Conservation (phyloP, 164 flowering plant genomes). For the Stephania cephalantha region DNA sequence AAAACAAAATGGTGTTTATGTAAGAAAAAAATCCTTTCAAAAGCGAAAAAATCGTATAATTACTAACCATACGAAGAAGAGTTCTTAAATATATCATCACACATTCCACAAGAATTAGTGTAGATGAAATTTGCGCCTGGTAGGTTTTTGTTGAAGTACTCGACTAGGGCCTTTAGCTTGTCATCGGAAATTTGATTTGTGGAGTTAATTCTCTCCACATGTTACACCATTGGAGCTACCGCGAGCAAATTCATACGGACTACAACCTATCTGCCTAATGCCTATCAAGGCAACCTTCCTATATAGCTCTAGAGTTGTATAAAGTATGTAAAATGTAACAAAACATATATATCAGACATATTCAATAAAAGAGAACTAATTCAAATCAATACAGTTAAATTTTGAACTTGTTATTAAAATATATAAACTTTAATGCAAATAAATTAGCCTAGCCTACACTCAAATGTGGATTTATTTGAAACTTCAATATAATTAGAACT, state of each 20-base stretch:
- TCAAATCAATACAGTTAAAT: no score
- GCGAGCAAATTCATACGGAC: constrained; percentile 7
- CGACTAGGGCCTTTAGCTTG: neutral
- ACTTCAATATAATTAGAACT: no score
- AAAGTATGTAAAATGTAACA: neutral
- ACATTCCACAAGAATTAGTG: neutral
- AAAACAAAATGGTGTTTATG: no score
- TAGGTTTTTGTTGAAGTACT: neutral
- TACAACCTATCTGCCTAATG: constrained; percentile 13
- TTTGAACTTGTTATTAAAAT: no score
- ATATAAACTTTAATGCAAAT: no score
- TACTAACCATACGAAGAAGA: neutral
- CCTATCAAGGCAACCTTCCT: constrained; percentile 11
- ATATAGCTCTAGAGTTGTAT: constrained; percentile 5
- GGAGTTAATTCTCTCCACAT: neutral
- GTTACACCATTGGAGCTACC: neutral
- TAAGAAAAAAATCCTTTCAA: no score
- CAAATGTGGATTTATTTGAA: no score
- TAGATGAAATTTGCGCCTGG: constrained; percentile 2
- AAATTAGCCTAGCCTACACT: no score
- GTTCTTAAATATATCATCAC: neutral
- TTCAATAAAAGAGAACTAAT: no score
- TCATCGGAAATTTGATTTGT: neutral
- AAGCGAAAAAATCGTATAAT: no score
- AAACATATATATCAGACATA: neutral